phyloP scores from a whole-genome alignment of 768 basidiomycete genomes.

The Calocybe cyanea region DNA sequence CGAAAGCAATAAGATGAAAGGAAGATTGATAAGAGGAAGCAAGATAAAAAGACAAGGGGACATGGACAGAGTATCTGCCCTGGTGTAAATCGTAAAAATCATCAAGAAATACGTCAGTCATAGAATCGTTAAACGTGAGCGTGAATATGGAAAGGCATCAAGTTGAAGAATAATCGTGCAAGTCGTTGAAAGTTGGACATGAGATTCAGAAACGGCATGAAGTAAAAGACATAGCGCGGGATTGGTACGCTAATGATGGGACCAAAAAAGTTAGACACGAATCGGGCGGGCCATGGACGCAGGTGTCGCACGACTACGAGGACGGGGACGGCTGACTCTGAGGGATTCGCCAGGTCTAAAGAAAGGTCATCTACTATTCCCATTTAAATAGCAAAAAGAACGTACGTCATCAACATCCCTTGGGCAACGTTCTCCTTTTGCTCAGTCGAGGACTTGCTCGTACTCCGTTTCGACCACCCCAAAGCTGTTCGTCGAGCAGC shows the following conservation, averaged over 20 bases:
- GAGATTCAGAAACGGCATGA: conserved; percentile 9
- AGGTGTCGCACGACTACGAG: conserved; percentile 44
- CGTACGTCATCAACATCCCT: conserved; percentile 54
- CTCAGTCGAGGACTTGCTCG: conserved; percentile 46
- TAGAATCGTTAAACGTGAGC: conserved; percentile 14
- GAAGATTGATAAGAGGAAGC: conserved; percentile 1
- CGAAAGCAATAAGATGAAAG: conserved; percentile 8
- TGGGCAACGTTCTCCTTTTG: conserved; percentile 52
- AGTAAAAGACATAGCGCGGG: conserved; percentile 13
- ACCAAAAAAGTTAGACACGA: conserved; percentile 24
- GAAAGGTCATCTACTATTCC: neutral
- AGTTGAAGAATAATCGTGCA: conserved; percentile 1
- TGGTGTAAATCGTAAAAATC: conserved; percentile 10
- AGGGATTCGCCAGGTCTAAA: conserved; percentile 44
- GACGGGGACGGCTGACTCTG: conserved; percentile 46
- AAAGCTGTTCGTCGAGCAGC: conserved; percentile 52
- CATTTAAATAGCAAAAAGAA: conserved; percentile 13
- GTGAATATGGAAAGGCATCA: neutral
- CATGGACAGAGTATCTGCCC: neutral
- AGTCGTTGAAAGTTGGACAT: conserved; percentile 1
- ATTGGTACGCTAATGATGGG: neutral
- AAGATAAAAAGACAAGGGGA: too few species aligned
- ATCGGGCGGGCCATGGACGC: conserved; percentile 34
- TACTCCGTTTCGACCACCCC: conserved; percentile 64
- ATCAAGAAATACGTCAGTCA: conserved; percentile 5